Evolutionary conservation across 805 yeast genomes (phyloP), one percentile per base, ranked within the genome.

Genomic region (Citeromyces matritensis): DNA sequence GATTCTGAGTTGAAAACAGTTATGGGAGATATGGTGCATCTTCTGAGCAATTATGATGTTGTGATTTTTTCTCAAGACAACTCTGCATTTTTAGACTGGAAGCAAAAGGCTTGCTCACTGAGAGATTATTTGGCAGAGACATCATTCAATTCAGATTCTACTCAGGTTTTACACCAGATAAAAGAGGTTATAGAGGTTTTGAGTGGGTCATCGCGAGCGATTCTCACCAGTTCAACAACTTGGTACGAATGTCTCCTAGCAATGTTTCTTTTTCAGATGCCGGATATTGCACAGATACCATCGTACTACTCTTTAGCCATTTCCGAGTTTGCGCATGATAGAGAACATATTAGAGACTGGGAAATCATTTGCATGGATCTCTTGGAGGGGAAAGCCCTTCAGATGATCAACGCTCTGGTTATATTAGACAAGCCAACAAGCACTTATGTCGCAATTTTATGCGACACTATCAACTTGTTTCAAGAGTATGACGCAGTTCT

Each of bases 221-320:
- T 77, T 14, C 45, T 69, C 3, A 55, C 57, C 10, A 59, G 56
- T 41, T 64, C 81, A 10, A 55, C 58, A 5, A 51, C 69, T 0
- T 80, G 93, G 93, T 78, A 73, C 45, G 91, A 80, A 43, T 58
- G 73, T 9, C 60, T 70, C 7, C 31, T 53, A 28, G 48, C 53
- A 0, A 47, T 44, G 12, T 53, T 33, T 30, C 35, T 74, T 25
- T 81, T 58, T 44, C 74, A 73, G 43, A 62, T 78, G 51, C 84
- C 72, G 42, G 60, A 71, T 4, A 32, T 44, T 8, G 57, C 59
- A 24, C 43, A 67, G 17, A 37, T 65, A 2, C 38, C 39, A 9
- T 67, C 69, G 37, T 63, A 66, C 41, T 39, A 62, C 30, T 41
- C 55, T 23, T 33, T 55, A 8, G 45, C 69, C 3, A 36, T 56